Base-by-base conservation (phyloP, 1,284 basidiomycete genomes). In the Afroboletus lepidellus region DNA sequence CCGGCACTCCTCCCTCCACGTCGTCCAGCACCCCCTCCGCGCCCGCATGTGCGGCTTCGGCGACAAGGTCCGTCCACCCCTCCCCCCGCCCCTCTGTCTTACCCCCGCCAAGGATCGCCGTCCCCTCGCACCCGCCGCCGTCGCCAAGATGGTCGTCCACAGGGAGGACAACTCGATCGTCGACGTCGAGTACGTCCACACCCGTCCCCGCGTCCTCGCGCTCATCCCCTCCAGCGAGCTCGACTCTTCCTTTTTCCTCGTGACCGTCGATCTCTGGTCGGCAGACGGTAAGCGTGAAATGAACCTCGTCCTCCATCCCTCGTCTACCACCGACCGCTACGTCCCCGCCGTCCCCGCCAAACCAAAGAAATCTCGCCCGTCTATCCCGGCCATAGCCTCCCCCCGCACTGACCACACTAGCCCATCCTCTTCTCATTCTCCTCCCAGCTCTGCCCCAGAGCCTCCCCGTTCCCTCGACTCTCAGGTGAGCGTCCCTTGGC, bases 41-140 rank as follows among this genome's bases (percentile, higher is more conserved):
- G 93, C 93, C 33, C 83, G 93, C 60, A 94, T 94, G 83, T 95
- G 93, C 70, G 93, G 93, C 5, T 94, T 95, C 71, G 93, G 93
- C 48, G 92, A 95, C 76, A 95, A 94, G 78, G 93, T 92, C 57
- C 51, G 75, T 69, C 36, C 25, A 46, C 15, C 16, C 24, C 20
- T 43, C 55, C 16, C 15, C 13, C 34, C 30, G 8, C 50, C 52
- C 53, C 24, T 46, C 38, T 16, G 41, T 50, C 44, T 46, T 55
- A 47, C 46, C 43, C 5, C 24, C 53, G 52, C 62, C 48, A 60
- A 94, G 92, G 93, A 96, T 78, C 87, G 92, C 56, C 79, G 93
- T 53, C 92, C 93, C 0, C 76, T 96, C 53, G 92, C 92, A 0
- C 93, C 93, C 44, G 92, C 93, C 1, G 90, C 92, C 18, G 91